Conservation (phyloP, 2,329 filamentous ascomycete species). For the Colletotrichum plurivorum region DNA sequence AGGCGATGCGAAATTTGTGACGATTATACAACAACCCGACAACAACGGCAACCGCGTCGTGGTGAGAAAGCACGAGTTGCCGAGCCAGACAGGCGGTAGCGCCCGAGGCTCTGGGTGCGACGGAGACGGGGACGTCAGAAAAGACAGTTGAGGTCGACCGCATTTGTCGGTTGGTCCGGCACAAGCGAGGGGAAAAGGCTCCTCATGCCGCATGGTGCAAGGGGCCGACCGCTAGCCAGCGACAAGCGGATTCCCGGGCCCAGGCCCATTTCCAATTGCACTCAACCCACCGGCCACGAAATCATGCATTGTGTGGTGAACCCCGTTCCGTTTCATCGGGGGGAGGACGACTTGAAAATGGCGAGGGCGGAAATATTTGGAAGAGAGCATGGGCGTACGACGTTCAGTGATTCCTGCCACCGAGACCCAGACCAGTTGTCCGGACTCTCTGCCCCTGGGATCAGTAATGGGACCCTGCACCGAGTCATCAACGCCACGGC, state of each 20-base stretch:
- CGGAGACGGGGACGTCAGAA: constrained; percentile 29
- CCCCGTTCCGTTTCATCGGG: constrained; percentile 22
- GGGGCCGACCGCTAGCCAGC: constrained; percentile 26
- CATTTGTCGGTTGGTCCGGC: constrained; percentile 39
- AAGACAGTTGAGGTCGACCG: constrained; percentile 35
- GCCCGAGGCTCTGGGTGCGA: constrained; percentile 1
- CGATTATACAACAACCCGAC: neutral
- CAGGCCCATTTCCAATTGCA: constrained; percentile 26
- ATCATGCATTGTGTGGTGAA: constrained; percentile 24
- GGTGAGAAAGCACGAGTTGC: no score
- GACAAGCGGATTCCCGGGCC: constrained; percentile 30
- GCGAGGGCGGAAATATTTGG: neutral
- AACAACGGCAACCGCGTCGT: neutral
- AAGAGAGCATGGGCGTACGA: neutral
- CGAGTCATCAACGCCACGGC: constrained; percentile 20
- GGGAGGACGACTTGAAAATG: neutral
- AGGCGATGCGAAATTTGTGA: neutral
- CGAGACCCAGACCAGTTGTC: neutral
- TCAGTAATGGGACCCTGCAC: constrained; percentile 21
- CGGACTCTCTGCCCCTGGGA: neutral
- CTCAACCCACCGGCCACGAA: constrained; percentile 23
- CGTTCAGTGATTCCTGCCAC: neutral
- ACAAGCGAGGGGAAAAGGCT: constrained; percentile 17
- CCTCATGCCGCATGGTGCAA: constrained; percentile 31
- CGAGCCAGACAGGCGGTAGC: constrained; percentile 3